Percentiles rank a stretch among this genome's conserved stretches.
Evolutionary conservation across 208 protist species (phyloP).

Genomic region (Leishmania tarentolae): DNA sequence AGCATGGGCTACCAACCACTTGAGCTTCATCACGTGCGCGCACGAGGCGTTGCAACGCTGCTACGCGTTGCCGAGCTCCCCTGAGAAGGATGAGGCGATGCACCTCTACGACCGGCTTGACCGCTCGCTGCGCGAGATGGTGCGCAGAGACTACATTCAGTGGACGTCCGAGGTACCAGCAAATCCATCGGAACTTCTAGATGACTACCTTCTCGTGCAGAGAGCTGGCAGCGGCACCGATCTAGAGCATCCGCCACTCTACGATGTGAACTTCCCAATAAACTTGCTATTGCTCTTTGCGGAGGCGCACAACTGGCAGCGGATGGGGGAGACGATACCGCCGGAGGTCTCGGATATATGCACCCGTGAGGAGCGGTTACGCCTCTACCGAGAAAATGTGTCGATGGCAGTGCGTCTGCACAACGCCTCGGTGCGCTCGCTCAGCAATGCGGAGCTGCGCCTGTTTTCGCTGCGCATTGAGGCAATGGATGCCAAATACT

Average conservation of each 20-base stretch:
- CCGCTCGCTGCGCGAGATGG: slow-evolving; percentile 82
- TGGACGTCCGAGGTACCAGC: slow-evolving; percentile 77
- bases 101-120: slow-evolving; percentile 78
- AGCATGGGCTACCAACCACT: slow-evolving; percentile 88
- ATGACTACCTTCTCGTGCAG: slow-evolving; percentile 83
- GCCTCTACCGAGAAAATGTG: slow-evolving; percentile 97
- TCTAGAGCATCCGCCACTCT: slow-evolving; percentile 61
- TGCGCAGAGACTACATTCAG: slow-evolving; percentile 68
- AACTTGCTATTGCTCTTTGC: slow-evolving; percentile 94
- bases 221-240: slow-evolving; percentile 51
- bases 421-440: slow-evolving; percentile 93
- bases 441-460: slow-evolving; percentile 90
- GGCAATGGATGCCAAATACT: slow-evolving; percentile 92
- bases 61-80: slow-evolving; percentile 85
- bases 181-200: slow-evolving; percentile 83
- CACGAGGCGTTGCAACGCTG: slow-evolving; percentile 65
- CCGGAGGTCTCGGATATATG: slow-evolving; percentile 87
- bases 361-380: slow-evolving; percentile 89
- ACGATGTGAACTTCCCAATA: slow-evolving; percentile 95
- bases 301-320: slow-evolving; percentile 95
- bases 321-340: slow-evolving; percentile 90
- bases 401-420: slow-evolving; percentile 94
- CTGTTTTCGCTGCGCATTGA: slow-evolving; percentile 95
- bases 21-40: slow-evolving; percentile 54
- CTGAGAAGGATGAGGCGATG: slow-evolving; percentile 83